A percentile compares a stretch with the other conserved stretches of the same genome.
phyloP scores from a whole-genome alignment of 163 green algal species.

The Scenedesmus sp. region DNA sequence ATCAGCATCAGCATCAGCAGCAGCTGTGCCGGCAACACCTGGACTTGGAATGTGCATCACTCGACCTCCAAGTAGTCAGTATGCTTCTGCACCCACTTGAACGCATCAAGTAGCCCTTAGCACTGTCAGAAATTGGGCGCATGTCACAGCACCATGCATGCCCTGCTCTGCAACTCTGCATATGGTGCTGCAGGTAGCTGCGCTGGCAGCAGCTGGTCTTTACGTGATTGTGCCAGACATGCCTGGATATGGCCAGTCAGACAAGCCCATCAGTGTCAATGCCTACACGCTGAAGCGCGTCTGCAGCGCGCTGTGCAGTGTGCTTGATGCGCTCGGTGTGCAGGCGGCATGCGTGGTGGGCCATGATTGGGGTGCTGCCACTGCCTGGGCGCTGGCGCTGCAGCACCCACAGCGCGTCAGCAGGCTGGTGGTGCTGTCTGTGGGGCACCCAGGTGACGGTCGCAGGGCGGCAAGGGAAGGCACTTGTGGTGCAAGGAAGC shows the following conservation, averaged over 20 bases:
- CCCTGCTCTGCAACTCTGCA: neutral
- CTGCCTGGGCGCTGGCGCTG: conserved; percentile 39
- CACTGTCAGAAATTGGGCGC: neutral
- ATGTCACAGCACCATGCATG: neutral
- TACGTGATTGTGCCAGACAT: conserved; percentile 38
- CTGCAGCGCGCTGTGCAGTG: neutral
- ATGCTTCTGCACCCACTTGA: no score
- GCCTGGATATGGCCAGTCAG: conserved; percentile 36
- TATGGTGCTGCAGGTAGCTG: conserved; percentile 15
- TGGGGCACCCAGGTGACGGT: conserved; percentile 41
- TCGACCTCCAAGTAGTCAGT: no score
- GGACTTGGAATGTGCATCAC: no score
- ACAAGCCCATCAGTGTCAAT: conserved; percentile 12
- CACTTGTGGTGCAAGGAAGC: neutral
- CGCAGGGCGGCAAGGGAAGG: neutral
- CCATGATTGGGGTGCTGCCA: conserved; percentile 51
- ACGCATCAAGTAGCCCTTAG: no score
- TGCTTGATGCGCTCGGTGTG: conserved; percentile 32
- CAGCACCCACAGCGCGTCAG: neutral
- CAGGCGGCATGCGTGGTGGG: neutral
- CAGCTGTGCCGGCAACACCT: no score
- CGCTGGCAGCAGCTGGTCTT: conserved; percentile 26
- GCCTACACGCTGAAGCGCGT: conserved; percentile 3
- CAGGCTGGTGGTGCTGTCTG: conserved; percentile 40
- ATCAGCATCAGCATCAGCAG: no score